Evolutionary conservation across 192 early-diverging fungal species (phyloP).

Genomic region (Backusella morwellensis): DNA sequence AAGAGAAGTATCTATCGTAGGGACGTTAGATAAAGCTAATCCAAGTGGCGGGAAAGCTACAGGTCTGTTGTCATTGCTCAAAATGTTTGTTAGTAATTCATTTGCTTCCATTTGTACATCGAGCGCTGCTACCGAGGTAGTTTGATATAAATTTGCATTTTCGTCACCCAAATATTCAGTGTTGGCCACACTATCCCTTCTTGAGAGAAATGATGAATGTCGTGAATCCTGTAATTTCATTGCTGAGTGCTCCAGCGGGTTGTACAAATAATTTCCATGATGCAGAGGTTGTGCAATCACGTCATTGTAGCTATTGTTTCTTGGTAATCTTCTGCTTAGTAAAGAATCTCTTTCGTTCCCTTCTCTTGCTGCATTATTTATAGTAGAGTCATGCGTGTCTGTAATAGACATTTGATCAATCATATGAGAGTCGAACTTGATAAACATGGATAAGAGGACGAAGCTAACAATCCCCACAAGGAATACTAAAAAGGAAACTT

Average conservation of each 20-base stretch:
- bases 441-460: conserved; percentile 12
- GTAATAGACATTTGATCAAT: conserved; percentile 7
- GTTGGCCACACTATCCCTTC: conserved; percentile 20
- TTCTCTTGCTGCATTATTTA: conserved; percentile 5
- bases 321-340: conserved; percentile 5
- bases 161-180: conserved; percentile 24
- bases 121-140: conserved; percentile 13
- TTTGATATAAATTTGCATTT: conserved; percentile 1
- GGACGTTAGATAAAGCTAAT: conserved; percentile 25
- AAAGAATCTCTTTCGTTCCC: neutral
- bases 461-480: neutral
- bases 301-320: neutral
- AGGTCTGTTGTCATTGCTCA: neutral
- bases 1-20: conserved; percentile 24
- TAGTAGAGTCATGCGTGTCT: neutral
- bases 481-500: conserved; percentile 30
- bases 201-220: neutral
- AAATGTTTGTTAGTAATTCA: conserved; percentile 8
- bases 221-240: neutral
- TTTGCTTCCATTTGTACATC: conserved; percentile 27
- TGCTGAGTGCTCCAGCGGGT: neutral
- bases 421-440: conserved; percentile 7
- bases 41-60: conserved; percentile 30
- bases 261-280: conserved; percentile 9
- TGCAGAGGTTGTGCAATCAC: neutral